Base-by-base conservation (phyloP, 768 basidiomycete genomes). In the Tricholoma matsutake region DNA sequence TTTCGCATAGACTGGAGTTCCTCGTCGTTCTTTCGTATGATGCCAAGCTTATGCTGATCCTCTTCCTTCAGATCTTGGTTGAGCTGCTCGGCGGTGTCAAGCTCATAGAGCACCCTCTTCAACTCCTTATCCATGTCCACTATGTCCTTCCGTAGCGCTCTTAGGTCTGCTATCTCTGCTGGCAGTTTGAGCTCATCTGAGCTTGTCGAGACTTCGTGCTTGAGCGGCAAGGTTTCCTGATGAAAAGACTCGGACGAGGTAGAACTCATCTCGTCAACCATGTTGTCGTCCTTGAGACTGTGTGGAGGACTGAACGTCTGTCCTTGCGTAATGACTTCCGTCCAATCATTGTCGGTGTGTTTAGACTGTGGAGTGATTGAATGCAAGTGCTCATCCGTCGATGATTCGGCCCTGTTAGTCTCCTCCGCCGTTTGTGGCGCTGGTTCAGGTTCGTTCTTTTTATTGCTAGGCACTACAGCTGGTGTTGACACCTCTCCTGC, bases 41-140 rank as follows among this genome's bases (percentile, higher is more conserved):
- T 18, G n/a, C 28, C 29, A 35, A 45, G 56, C 56, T 11, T 16
- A 2, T 43, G 35, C 29, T 22, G 28, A 31, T 59, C 63, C 34
- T 65, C 62, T n/a, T 54, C 62, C 20, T 57, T 57, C 4, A 62
- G 56, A 28, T 61, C 60, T 37, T 39, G 54, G n/a, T 56, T 64
- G 22, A 57, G 47, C 56, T 53, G 58, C 6, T 56, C 54, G 22
- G 47, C 39, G 16, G 54, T 29, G 3, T 58, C 45, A 47, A 66
- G 58, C 31, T 62, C 59, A 8, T 41, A 51, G 18, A 54, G 22
- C 6, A 56, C 56, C 43, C 31, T 31, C 18, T n/a, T 28, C 49
- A 66, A 22, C 34, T 54, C 54, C 22, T 22, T 54, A 32, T 64
- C 57, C 11, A 61, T 8, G 2, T 63, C 56, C 28, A 59, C 57